Conservation (phyloP, 2,329 filamentous ascomycete genomes). For the Simplicillium sp. region DNA sequence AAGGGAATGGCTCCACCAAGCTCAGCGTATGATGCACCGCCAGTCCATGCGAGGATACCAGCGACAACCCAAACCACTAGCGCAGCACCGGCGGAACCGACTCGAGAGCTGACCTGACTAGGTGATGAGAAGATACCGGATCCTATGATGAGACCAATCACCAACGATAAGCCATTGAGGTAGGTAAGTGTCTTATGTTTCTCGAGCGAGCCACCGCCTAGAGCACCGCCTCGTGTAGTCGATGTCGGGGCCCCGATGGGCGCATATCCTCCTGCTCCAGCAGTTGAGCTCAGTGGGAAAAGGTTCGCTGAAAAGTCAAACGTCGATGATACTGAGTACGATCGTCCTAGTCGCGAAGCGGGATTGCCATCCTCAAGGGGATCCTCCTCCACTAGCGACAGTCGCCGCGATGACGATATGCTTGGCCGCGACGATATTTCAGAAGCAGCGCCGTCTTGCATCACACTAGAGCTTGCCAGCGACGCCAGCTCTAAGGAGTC, state of each 20-base stretch:
- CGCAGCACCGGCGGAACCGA: constrained; percentile 82
- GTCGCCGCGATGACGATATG: constrained; percentile 80
- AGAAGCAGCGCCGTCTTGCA: constrained; percentile 43
- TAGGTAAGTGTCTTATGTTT: constrained; percentile 95
- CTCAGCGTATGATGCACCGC: constrained; percentile 90
- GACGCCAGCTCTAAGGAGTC: constrained; percentile 96
- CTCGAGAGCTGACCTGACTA: constrained; percentile 83
- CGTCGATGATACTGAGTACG: constrained; percentile 83
- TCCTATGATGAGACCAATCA: constrained; percentile 89
- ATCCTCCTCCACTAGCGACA: constrained; percentile 77
- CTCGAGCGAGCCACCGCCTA: constrained; percentile 75
- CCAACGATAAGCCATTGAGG: constrained; percentile 82
- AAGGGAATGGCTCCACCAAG: constrained; percentile 90
- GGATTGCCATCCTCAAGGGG: constrained; percentile 54
- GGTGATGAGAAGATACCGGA: constrained; percentile 95
- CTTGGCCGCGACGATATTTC: constrained; percentile 72
- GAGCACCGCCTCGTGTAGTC: constrained; percentile 34
- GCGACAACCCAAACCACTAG: constrained; percentile 88
- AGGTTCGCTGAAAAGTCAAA: constrained; percentile 94
- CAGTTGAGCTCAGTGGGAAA: constrained; percentile 81
- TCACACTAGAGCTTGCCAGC: constrained; percentile 69
- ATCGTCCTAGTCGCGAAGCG: constrained; percentile 43
- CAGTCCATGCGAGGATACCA: constrained; percentile 91
- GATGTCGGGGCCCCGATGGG: constrained; percentile 71
- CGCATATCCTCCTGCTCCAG: constrained; percentile 64